Evolutionary conservation across 495 filamentous ascomycete genomes (phyloP), one percentile per base, ranked within the genome.

Genomic region (Aspergillus olivimuriae): DNA sequence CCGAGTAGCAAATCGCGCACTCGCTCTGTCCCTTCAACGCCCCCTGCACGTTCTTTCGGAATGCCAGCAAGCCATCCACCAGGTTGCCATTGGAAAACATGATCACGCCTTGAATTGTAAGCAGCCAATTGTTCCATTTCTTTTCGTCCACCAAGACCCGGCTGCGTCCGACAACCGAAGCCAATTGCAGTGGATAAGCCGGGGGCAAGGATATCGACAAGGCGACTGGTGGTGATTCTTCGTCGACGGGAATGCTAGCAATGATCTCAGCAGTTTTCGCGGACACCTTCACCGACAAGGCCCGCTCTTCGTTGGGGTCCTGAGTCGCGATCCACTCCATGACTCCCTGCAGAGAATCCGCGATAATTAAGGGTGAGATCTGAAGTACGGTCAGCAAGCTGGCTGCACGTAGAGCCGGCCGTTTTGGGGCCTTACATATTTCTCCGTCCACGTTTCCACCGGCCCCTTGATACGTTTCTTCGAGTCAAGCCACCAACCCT

Each of bases 1-100:
- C 89, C 34, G 82, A 87, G 66, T 96, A 97, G 69, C 92, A 98
- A 58, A 97, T 97, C 3, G 92, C 87, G 57, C 92, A 99, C 68
- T 97, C 92, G 10, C 77, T 89, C 60, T 97, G 89, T 3, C 88
- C 91, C 66, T 94, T 91, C 48, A 99, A 70, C 9, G 89, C 84
- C 1, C 87, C 86, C 11, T 80, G 76, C 1, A 97, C 80, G 60
- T 96, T 95, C 40, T 78, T 75, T 21, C 84, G 75, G 75, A 91
- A 96, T 15, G 85, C 80, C 19, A 80, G 67, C 17, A 99, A 70
- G 0, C 89, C 92, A 46, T 96, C 90, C 23, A 86, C 83, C 46
- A 97, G 74, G 52, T 73, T 83, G 38, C 84, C 87, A 56, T 89
- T 86, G 31, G 88, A 84, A 59, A 97, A 91, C 46, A 84, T 90